Base-by-base conservation (phyloP, 306 rosid genomes). In the Cucurbita ficifolia region DNA sequence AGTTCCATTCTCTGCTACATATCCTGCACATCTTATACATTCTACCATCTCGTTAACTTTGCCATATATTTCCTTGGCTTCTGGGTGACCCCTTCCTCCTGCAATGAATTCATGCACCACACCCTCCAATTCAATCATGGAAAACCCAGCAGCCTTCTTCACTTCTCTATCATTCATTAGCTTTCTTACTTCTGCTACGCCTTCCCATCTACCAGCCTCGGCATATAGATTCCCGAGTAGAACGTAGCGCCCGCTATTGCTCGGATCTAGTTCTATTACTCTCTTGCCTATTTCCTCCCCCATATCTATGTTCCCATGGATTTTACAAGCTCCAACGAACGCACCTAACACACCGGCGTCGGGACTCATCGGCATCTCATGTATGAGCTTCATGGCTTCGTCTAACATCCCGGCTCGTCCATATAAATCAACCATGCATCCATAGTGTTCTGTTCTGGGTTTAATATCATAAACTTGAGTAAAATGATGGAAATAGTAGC, bases 241-340 rank as follows among this genome's bases (percentile, higher is more conserved):
- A 35, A 88, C 85, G 72, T 88, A 88, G 5, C 91, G 87, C n/a
- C 93, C 91, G 22, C 88, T 84, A 76, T 88, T 87, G 1, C 57
- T 69, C 5, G 96, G 86, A 40, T 90, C 96, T 10, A 87, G 82
- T 75, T 88, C 88, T 38, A 90, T 86, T 38, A 82, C 78, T 57
- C 49, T 79, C 79, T 55, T 75, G 24, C 96, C 89, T 35, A 90
- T 53, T 70, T 77, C 42, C 82, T 81, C 84, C 45, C 87, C 93
- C 68, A 90, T 52, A 62, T 86, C 86, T 0, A 76, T 11, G 70
- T 84, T 83, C 42, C 88, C 81, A 72, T 90, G 86, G 59, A 88
- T 86, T 76, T 79, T 87, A 73, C 96, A 88, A 8, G 93, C 93
- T 76, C 96, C 96, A 33, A 90, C 82, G 35, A 88, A 89, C 1